Evolutionary conservation across 2,329 filamentous ascomycete genomes (phyloP).

Genomic region (Trichoderma sp.): DNA sequence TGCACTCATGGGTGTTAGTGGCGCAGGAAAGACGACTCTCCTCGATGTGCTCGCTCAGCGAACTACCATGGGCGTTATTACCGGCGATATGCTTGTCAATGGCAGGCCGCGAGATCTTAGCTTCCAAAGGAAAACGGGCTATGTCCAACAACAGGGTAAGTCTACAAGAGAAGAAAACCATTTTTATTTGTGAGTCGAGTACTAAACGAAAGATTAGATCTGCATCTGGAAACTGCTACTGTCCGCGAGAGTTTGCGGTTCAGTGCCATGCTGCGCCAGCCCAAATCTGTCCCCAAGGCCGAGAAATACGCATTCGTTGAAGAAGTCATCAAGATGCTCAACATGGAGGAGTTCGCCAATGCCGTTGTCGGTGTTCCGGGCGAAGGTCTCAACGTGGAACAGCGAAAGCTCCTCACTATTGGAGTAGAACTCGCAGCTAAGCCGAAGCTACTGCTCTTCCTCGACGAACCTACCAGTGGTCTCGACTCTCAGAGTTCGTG

Average conservation of each 20-base stretch:
- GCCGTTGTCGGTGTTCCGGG: conserved; percentile 64
- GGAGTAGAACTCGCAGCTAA: conserved; percentile 59
- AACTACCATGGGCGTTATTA: conserved; percentile 60
- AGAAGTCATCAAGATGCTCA: conserved; percentile 63
- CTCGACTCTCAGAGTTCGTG: conserved; percentile 64
- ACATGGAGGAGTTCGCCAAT: conserved; percentile 66
- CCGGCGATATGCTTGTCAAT: conserved; percentile 65
- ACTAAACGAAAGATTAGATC: conserved; percentile 38
- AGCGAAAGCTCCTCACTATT: conserved; percentile 61
- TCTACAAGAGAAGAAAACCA: neutral
- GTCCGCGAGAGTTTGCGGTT: conserved; percentile 55
- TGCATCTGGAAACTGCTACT: conserved; percentile 55
- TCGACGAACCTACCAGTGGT: conserved; percentile 61
- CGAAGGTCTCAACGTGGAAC: conserved; percentile 60
- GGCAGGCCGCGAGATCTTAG: conserved; percentile 54
- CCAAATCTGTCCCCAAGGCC: conserved; percentile 48
- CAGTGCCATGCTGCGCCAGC: conserved; percentile 58
- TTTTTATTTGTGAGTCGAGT: neutral
- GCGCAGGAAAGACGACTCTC: conserved; percentile 45
- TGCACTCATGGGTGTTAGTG: conserved; percentile 66
- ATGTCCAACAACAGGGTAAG: conserved; percentile 63
- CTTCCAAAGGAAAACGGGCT: conserved; percentile 65
- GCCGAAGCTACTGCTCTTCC: conserved; percentile 58
- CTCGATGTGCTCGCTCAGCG: conserved; percentile 47
- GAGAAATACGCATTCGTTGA: conserved; percentile 64